phyloP scores from a whole-genome alignment of 805 yeast genomes.

The Candida cerambycidarum region DNA sequence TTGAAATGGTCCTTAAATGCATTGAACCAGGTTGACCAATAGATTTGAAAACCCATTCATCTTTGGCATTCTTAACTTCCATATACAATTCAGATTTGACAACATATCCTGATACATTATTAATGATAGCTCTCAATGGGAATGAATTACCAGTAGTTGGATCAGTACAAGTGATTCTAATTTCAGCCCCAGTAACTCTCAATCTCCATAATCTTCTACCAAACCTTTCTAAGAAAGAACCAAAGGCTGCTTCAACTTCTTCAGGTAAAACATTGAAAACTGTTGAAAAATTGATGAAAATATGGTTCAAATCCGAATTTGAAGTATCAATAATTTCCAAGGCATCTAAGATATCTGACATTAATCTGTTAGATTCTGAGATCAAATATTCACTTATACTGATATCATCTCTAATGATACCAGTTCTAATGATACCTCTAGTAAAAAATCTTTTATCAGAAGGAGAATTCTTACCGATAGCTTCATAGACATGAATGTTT shows the following conservation, averaged over 20 bases:
- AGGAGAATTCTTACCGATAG: constrained; percentile 88
- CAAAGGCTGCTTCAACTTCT: constrained; percentile 97
- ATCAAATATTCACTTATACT: constrained; percentile 91
- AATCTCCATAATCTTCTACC: constrained; percentile 96
- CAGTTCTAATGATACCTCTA: constrained; percentile 96
- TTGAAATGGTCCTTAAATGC: constrained; percentile 94
- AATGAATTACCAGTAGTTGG: constrained; percentile 83
- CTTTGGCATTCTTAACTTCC: constrained; percentile 87
- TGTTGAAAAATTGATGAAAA: constrained; percentile 95
- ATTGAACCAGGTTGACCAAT: constrained; percentile 93
- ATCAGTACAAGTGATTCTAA: constrained; percentile 92
- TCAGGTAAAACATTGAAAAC: constrained; percentile 91
- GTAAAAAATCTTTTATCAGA: constrained; percentile 95
- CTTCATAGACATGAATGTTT: constrained; percentile 96
- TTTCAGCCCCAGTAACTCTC: constrained; percentile 96
- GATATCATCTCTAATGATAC: constrained; percentile 89
- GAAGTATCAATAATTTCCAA: constrained; percentile 91
- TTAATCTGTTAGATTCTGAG: constrained; percentile 93
- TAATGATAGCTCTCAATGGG: constrained; percentile 95
- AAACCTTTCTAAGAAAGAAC: constrained; percentile 95
- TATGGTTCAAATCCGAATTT: constrained; percentile 94
- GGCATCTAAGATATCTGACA: constrained; percentile 94
- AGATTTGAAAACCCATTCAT: constrained; percentile 97
- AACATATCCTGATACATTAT: constrained; percentile 95
- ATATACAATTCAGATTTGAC: constrained; percentile 93